Evolutionary conservation across 1,284 basidiomycete genomes (phyloP).

Genomic region (Ceratobasidium sp.): DNA sequence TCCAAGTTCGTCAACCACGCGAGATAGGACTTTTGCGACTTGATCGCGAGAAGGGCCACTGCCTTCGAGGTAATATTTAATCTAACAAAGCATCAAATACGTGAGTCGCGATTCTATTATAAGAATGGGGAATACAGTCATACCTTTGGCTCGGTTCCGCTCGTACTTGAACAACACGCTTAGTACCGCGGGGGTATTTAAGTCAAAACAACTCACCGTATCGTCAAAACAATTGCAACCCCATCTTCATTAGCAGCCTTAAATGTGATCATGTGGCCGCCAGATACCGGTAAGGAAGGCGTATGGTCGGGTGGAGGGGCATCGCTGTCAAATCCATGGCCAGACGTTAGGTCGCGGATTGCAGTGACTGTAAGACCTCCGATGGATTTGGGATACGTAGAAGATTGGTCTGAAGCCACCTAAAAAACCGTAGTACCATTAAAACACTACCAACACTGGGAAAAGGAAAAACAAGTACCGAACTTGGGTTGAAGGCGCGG

Average conservation of each 20-base stretch:
- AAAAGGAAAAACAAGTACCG: conserved; percentile 56
- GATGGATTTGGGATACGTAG: conserved; percentile 70
- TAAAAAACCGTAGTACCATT: background rate
- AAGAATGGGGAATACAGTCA: too few species aligned
- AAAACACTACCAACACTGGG: background rate
- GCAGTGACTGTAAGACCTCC: conserved; percentile 71
- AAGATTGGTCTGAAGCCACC: background rate
- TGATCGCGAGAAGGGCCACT: conserved; percentile 65
- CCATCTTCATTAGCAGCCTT: conserved; percentile 64
- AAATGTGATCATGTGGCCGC: conserved; percentile 88
- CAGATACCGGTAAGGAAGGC: conserved; percentile 78
- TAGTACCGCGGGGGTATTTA: too few species aligned
- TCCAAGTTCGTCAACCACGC: conserved; percentile 70
- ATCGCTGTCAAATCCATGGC: conserved; percentile 73
- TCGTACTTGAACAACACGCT: conserved; percentile 69
- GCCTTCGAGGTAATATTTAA: conserved; percentile 88
- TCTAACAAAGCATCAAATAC: conserved; percentile 60
- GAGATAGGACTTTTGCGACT: conserved; percentile 63
- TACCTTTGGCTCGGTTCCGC: conserved; percentile 90
- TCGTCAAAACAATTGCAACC: conserved; percentile 72
- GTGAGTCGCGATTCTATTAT: background rate
- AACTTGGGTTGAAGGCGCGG: conserved; percentile 65
- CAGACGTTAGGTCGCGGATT: conserved; percentile 78
- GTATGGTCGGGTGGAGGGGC: conserved; percentile 60
- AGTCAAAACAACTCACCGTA: conserved; percentile 65